phyloP scores from a whole-genome alignment of 257 asterid genomes.

The Lavandula angustifolia region DNA sequence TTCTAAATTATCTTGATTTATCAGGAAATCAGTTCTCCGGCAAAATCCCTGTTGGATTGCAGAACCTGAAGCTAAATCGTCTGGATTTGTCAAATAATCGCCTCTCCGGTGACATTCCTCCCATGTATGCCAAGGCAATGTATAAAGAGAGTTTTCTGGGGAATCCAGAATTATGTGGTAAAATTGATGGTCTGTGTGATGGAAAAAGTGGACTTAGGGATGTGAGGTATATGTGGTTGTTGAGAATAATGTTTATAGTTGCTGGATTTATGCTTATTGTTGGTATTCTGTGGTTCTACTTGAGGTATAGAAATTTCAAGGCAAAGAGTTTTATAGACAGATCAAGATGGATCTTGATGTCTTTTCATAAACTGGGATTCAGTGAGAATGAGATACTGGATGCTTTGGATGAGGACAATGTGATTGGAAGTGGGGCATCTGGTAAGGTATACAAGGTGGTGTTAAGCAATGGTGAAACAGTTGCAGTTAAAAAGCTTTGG shows the following conservation, averaged over 20 bases:
- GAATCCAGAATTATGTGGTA: slow-evolving; percentile 85
- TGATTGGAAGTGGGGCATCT: slow-evolving; percentile 89
- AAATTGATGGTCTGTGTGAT: slow-evolving; percentile 69
- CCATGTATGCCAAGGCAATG: slow-evolving; percentile 73
- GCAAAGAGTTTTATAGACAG: slow-evolving; percentile 52
- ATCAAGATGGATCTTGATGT: slow-evolving; percentile 95
- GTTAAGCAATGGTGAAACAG: slow-evolving; percentile 69
- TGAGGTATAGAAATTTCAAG: slow-evolving; percentile 55
- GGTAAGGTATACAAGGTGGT: slow-evolving; percentile 98
- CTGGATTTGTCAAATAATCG: slow-evolving; percentile 77
- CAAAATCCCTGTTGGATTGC: slow-evolving; percentile 63
- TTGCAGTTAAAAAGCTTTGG: slow-evolving; percentile 91
- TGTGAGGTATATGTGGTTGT: slow-evolving; percentile 59
- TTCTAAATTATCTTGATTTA: slow-evolving; percentile 86
- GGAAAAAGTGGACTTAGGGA: slow-evolving; percentile 46
- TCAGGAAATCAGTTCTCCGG: slow-evolving; percentile 78
- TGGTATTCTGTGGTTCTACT: slow-evolving; percentile 70
- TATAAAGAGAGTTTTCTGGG: slow-evolving; percentile 79
- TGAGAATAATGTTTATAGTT: slow-evolving; percentile 58
- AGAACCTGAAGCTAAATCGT: slow-evolving; percentile 88
- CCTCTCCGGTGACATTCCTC: slow-evolving; percentile 83
- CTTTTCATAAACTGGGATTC: slow-evolving; percentile 86
- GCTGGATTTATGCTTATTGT: slow-evolving; percentile 64
- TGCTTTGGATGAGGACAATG: slow-evolving; percentile 83
- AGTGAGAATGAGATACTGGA: slow-evolving; percentile 78